Evolutionary conservation across 164 flowering plant genomes (phyloP).

Genomic region (Tinospora cordifolia): DNA sequence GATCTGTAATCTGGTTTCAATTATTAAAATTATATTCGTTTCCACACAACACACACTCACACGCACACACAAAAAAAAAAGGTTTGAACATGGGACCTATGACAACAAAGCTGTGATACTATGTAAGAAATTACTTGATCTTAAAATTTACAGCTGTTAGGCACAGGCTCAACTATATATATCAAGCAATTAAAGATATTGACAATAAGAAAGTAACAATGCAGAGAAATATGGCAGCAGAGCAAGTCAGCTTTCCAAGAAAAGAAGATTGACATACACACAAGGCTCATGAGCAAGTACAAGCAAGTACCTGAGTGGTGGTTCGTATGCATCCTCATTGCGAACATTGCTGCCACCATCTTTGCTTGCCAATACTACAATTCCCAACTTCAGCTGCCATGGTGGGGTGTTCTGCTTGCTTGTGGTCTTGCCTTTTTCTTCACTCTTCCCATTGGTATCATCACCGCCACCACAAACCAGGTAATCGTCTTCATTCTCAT

Average conservation of each 20-base stretch:
- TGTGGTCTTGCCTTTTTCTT: constrained; percentile 65
- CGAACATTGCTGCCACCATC: constrained; percentile 48
- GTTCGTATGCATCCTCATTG: constrained; percentile 54
- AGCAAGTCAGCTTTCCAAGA: constrained; percentile 54
- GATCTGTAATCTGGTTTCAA: too few species aligned
- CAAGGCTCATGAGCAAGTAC: constrained; percentile 64
- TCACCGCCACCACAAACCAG: constrained; percentile 86
- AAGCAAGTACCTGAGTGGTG: constrained; percentile 81
- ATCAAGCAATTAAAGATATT: too few species aligned
- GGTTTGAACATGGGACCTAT: too few species aligned
- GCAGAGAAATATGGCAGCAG: constrained; percentile 68
- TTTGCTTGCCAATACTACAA: constrained; percentile 64
- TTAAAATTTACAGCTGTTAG: too few species aligned
- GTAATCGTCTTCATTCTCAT: constrained; percentile 22
- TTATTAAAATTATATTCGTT: too few species aligned
- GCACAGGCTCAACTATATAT: too few species aligned
- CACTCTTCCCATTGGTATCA: constrained; percentile 84
- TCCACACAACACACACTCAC: too few species aligned
- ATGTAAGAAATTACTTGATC: too few species aligned
- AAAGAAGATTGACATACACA: constrained; percentile 61
- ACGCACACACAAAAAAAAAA: too few species aligned
- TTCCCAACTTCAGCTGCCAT: constrained; percentile 72
- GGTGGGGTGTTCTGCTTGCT: constrained; percentile 86
- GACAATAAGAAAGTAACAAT: neutral
- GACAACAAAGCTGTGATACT: too few species aligned